Conservation (phyloP, 1,284 basidiomycete genomes). For the Phellopilus nigrolimitatus region DNA sequence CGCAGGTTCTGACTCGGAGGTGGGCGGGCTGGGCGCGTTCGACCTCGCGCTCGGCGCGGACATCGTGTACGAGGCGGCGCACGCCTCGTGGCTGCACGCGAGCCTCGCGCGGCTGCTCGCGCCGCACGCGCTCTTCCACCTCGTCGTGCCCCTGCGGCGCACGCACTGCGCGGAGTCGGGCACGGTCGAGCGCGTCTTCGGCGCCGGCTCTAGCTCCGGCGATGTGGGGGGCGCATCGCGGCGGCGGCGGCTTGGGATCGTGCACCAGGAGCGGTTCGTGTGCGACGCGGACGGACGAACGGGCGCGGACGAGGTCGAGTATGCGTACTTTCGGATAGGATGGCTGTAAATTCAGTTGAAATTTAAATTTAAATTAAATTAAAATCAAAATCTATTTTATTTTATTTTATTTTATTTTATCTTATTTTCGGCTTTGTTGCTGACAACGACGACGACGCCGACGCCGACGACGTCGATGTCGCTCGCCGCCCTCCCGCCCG, state of each 20-base stretch:
- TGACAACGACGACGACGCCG: too few species aligned
- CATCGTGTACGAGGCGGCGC: conserved; percentile 67
- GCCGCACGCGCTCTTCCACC: conserved; percentile 48
- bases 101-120: conserved; percentile 51
- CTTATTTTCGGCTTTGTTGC: too few species aligned
- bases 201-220: background rate
- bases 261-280: conserved; percentile 46
- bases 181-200: conserved; percentile 49
- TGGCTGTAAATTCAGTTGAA: too few species aligned
- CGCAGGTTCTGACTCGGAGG: conserved; percentile 8
- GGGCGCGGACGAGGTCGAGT: conserved; percentile 49
- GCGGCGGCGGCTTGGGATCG: conserved; percentile 35
- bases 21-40: conserved; percentile 42
- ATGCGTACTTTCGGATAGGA: conserved; percentile 61
- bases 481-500: conserved; percentile 41
- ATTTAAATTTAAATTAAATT: too few species aligned
- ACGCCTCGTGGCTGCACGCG: conserved; percentile 61
- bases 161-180: conserved; percentile 59
- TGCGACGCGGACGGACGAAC: conserved; percentile 41
- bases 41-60: conserved; percentile 73
- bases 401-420: too few species aligned
- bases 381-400: too few species aligned
- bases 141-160: conserved; percentile 67
- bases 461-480: too few species aligned
- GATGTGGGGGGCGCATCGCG: background rate